A percentile compares a stretch with the other conserved stretches of the same genome.
These are phyloP conservation scores for Botrytis squamosa DNA, from an alignment of 2,329 filamentous ascomycete genomes.

Conservation along the genomic window DNA sequence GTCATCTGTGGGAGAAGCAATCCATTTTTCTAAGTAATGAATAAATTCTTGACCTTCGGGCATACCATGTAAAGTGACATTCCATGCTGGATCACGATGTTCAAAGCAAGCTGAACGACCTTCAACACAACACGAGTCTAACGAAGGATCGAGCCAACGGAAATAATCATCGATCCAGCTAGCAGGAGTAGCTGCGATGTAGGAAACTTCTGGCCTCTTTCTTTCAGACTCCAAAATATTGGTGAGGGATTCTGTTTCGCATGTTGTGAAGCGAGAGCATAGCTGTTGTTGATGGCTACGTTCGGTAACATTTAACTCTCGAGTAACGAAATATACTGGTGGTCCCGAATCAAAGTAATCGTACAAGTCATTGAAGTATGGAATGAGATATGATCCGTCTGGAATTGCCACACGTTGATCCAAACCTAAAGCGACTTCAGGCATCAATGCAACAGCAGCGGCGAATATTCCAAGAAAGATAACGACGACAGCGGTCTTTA, in stretches of 20 bases:
- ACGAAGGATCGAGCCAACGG: conserved; percentile 87
- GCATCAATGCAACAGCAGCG: conserved; percentile 79
- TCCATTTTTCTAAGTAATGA: conserved; percentile 79
- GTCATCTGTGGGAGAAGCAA: conserved; percentile 74
- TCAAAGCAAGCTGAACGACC: conserved; percentile 71
- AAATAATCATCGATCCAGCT: conserved; percentile 98
- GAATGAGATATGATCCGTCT: conserved; percentile 88
- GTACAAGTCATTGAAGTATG: conserved; percentile 95
- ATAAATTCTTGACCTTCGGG: conserved; percentile 91
- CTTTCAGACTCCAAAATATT: conserved; percentile 93
- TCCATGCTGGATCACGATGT: conserved; percentile 77
- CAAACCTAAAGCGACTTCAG: conserved; percentile 79
- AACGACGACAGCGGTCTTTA: conserved; percentile 73
- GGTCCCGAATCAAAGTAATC: conserved; percentile 88
- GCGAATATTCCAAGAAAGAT: conserved; percentile 87
- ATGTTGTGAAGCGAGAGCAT: conserved; percentile 88
- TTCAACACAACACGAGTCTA: conserved; percentile 53
- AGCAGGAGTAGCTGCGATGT: conserved; percentile 82
- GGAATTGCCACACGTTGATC: conserved; percentile 95
- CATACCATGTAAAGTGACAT: conserved; percentile 86
- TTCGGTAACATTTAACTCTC: conserved; percentile 74
- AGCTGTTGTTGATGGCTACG: conserved; percentile 77
- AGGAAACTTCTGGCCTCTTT: conserved; percentile 83
- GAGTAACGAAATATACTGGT: conserved; percentile 93
- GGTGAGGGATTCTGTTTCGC: conserved; percentile 76